Percentiles rank a stretch among this genome's conserved stretches.
Conservation (phyloP, 2,329 filamentous ascomycete species). For the Exophiala sideris region DNA sequence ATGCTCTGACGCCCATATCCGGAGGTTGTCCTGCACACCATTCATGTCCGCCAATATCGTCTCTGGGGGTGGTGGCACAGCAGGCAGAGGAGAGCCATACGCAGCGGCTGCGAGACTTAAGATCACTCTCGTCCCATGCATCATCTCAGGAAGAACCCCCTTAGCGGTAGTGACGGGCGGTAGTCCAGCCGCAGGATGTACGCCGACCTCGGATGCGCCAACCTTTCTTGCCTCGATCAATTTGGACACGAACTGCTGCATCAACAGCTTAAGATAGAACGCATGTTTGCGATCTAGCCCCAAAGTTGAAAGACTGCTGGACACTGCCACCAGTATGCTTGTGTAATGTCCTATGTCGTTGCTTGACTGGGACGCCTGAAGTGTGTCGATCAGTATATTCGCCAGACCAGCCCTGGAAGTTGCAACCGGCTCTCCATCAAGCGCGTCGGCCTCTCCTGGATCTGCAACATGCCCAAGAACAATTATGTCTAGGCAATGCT, state of each 20-base stretch:
- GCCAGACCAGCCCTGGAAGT: conserved; percentile 22
- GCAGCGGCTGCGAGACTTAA: conserved; percentile 40
- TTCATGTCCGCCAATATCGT: conserved; percentile 6
- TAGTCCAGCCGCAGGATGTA: conserved; percentile 87
- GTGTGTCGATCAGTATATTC: conserved; percentile 24
- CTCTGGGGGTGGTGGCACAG: conserved; percentile 5
- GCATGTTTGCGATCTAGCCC: conserved; percentile 86
- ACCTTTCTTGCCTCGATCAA: conserved; percentile 87
- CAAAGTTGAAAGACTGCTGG: conserved; percentile 75
- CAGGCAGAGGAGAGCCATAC: conserved; percentile 38
- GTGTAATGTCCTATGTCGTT: conserved; percentile 17
- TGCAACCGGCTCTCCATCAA: conserved; percentile 17
- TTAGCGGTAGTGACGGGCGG: conserved; percentile 60
- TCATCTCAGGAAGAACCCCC: conserved; percentile 27
- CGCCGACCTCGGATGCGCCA: conserved; percentile 91
- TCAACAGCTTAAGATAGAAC: conserved; percentile 79
- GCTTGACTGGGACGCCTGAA: conserved; percentile 22
- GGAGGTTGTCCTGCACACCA: conserved; percentile 10
- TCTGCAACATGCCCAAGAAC: background rate
- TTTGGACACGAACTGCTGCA: conserved; percentile 77
- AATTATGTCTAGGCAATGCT: conserved; percentile 13
- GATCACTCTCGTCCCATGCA: conserved; percentile 41
- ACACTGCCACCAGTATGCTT: conserved; percentile 61
- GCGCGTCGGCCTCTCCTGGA: background rate
- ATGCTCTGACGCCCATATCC: conserved; percentile 28